These are phyloP conservation scores for Backusella westeae DNA, from an alignment of 192 early-diverging fungal genomes.

Conservation along the genomic window DNA sequence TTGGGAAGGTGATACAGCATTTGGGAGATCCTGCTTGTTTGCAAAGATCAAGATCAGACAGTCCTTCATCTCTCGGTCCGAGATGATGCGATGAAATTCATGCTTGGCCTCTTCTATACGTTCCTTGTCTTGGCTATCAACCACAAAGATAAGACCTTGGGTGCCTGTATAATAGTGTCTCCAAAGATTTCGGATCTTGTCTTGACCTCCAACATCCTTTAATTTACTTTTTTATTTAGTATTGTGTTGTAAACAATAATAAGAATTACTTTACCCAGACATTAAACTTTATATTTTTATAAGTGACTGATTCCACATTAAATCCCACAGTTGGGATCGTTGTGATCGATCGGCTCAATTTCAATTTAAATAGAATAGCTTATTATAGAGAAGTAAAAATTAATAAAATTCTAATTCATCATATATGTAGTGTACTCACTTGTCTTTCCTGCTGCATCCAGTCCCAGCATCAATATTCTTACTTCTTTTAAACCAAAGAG, in stretches of 20 bases:
- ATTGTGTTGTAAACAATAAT: constrained; percentile 84
- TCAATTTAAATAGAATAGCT: constrained; percentile 97
- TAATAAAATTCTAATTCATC: not conserved
- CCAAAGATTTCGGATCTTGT: constrained; percentile 89
- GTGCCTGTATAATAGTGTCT: constrained; percentile 88
- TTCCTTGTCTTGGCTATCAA: constrained; percentile 84
- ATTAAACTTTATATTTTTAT: constrained; percentile 66
- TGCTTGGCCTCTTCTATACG: constrained; percentile 84
- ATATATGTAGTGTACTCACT: constrained; percentile 40
- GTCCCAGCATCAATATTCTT: constrained; percentile 94
- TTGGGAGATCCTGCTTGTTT: constrained; percentile 37
- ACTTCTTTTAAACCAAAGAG: constrained; percentile 94
- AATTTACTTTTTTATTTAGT: constrained; percentile 74
- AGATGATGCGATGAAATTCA: constrained; percentile 83
- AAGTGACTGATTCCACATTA: constrained; percentile 85
- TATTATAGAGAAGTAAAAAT: not conserved
- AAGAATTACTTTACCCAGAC: constrained; percentile 71
- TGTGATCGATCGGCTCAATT: constrained; percentile 98
- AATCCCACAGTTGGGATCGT: constrained; percentile 98
- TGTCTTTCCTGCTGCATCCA: constrained; percentile 93
- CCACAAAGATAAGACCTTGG: constrained; percentile 85
- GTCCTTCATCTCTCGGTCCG: constrained; percentile 84
- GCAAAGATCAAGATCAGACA: constrained; percentile 79
- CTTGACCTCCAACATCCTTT: constrained; percentile 88
- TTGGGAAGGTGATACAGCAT: constrained; percentile 85